Evolutionary conservation across 345 rosid genomes (phyloP).

Genomic region (Moricandia arvensis): DNA sequence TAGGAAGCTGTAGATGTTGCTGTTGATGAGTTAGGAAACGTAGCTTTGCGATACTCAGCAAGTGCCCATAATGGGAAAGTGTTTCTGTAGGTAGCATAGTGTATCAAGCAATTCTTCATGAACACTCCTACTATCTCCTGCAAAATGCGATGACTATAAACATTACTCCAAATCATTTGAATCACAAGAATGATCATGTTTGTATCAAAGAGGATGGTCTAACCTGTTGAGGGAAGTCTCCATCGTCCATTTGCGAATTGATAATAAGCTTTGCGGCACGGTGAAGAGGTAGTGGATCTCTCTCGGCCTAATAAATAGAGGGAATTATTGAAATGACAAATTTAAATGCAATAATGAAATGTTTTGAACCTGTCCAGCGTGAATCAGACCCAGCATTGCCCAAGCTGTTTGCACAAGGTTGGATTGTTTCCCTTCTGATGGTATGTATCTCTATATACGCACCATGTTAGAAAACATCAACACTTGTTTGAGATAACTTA

Average conservation of each 20-base stretch:
- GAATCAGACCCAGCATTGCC: conserved; percentile 61
- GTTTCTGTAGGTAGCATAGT: conserved; percentile 65
- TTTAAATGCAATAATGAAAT: background rate
- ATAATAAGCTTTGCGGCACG: conserved; percentile 64
- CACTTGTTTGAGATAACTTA: background rate
- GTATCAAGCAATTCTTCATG: conserved; percentile 61
- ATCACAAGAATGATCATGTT: background rate
- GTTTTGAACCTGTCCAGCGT: conserved; percentile 43
- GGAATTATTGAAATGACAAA: background rate
- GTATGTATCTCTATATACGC: conserved; percentile 43
- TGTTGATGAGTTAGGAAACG: background rate
- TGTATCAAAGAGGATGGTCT: background rate
- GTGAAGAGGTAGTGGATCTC: conserved; percentile 64
- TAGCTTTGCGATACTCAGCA: conserved; percentile 47
- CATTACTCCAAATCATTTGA: background rate
- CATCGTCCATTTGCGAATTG: conserved; percentile 60
- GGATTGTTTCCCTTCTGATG: conserved; percentile 44
- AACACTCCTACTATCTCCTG: conserved; percentile 66
- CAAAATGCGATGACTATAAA: background rate
- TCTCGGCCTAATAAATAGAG: conserved; percentile 32
- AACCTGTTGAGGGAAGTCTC: conserved; percentile 76
- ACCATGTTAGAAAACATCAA: background rate
- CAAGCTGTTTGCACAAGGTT: conserved; percentile 63
- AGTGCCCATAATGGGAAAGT: conserved; percentile 70
- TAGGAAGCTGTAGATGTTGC: background rate